phyloP scores from a whole-genome alignment of 2,329 filamentous ascomycete genomes.

The Ophiostoma ulmi region DNA sequence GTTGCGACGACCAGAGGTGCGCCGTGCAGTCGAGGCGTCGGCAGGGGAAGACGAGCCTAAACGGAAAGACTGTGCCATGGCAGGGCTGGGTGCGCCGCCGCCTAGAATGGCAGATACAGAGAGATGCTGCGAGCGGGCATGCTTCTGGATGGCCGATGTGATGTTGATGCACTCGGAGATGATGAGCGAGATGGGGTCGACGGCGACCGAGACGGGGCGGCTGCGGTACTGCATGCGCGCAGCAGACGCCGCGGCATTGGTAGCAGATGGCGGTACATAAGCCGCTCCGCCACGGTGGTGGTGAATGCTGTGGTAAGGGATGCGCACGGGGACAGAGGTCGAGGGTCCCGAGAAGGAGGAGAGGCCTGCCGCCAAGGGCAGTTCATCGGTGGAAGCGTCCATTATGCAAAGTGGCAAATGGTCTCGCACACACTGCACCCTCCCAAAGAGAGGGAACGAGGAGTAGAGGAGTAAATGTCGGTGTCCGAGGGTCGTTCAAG shows the following conservation, averaged over 20 bases:
- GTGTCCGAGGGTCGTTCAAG: neutral
- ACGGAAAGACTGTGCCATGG: slow-evolving; percentile 32
- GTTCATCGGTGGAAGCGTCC: slow-evolving; percentile 29
- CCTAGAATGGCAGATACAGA: slow-evolving; percentile 94
- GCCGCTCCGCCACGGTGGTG: neutral
- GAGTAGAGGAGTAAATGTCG: neutral
- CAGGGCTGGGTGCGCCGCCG: slow-evolving; percentile 56
- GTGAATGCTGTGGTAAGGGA: neutral
- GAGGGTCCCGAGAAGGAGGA: slow-evolving; percentile 13
- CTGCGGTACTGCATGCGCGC: slow-evolving; percentile 54
- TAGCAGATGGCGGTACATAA: too few species aligned
- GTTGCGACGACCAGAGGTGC: slow-evolving; percentile 19
- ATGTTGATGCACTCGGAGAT: slow-evolving; percentile 99
- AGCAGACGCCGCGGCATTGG: slow-evolving; percentile 7
- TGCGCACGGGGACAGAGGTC: slow-evolving; percentile 29
- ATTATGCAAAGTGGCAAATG: slow-evolving; percentile 22
- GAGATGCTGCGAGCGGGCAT: slow-evolving; percentile 91
- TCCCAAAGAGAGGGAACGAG: neutral
- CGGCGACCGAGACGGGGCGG: slow-evolving; percentile 68
- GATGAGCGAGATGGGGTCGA: slow-evolving; percentile 86
- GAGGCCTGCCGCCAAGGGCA: slow-evolving; percentile 24
- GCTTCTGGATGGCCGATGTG: slow-evolving; percentile 96
- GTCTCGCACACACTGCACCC: neutral
- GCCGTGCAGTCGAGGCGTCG: neutral
- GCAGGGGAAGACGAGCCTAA: slow-evolving; percentile 17